A percentile compares a stretch with the other conserved stretches of the same genome.
phyloP scores from a whole-genome alignment of 306 rosid species.

The Mimosa bimucronata region DNA sequence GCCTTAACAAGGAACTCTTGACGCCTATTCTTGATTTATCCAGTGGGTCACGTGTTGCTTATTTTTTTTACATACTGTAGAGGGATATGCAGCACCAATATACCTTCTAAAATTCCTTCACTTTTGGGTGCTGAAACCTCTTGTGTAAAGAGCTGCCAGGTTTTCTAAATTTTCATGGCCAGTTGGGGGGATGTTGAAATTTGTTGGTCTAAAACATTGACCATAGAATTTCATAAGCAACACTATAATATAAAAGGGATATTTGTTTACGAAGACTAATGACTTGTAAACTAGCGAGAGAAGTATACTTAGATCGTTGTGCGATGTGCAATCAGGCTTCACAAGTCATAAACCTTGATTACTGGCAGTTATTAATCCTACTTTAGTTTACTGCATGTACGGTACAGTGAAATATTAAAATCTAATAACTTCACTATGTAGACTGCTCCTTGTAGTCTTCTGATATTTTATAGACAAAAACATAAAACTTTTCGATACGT shows the following conservation, averaged over 20 bases:
- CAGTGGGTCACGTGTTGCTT: background rate
- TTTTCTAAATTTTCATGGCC: background rate
- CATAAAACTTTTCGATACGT: too few species aligned
- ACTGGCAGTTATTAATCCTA: background rate
- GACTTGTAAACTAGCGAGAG: conserved; percentile 13
- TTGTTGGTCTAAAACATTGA: background rate
- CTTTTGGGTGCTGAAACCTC: background rate
- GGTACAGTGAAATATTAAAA: background rate
- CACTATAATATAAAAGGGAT: background rate
- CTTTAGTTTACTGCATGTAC: background rate
- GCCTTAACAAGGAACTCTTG: conserved; percentile 18
- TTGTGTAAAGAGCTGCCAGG: background rate
- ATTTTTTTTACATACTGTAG: background rate
- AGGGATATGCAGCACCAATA: background rate
- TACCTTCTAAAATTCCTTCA: background rate
- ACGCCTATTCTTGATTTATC: background rate
- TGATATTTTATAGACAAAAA: background rate
- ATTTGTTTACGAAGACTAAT: conserved; percentile 8
- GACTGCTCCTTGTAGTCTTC: background rate
- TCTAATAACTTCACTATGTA: background rate
- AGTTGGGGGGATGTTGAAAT: background rate
- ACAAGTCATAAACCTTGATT: background rate
- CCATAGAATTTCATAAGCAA: background rate
- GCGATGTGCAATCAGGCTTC: conserved; percentile 18
- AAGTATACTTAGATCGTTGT: conserved; percentile 31